Evolutionary conservation across 352 stramenopile species (phyloP), one percentile per base, ranked within the genome.

Genomic region (Globisporangium nagaii): DNA sequence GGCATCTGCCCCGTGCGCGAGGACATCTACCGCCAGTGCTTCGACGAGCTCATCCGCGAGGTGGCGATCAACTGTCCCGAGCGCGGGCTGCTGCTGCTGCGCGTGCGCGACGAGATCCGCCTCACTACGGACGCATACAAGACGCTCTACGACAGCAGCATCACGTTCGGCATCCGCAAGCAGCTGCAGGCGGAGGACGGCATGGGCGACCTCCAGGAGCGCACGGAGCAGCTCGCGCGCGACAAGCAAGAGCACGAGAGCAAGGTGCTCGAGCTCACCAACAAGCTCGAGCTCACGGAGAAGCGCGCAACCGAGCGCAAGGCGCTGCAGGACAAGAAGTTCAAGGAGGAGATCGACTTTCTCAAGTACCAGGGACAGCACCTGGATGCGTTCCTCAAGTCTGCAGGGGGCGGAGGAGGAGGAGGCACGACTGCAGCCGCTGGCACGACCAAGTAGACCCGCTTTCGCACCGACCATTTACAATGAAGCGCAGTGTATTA

Each of bases 121-220:
- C 93, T 98, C 63, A 97, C 92, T 0, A 96, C 95, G 10, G 93
- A 98, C 54, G 93, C 93, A 4, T 98, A 98, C 80, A 97, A 98
- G 69, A 97, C 88, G 25, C 70, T 98, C 22, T 98, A 97, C 66
- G 90, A 97, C 58, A 96, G 80, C 64, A 95, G 77, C 67, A 84
- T 98, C 17, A 93, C 78, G 13, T 98, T 98, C 55, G 92, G 91
- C 19, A 84, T 98, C 7, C 88, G 90, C 60, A 98, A 98, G 68
- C 90, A 97, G 65, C 62, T 98, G 37, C 88, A 96, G 54, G 90
- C 88, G 17, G 93, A 98, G 61, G 86, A 97, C 8, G 93, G 93
- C 24, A 96, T 98, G 75, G 77, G 62, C 4, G 88, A 96, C 24
- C 68, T 98, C 35, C 73, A 92, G 39, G 63, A 78, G 27, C 66